Conservation (phyloP, 2,329 filamentous ascomycete genomes). For the Fusarium proliferatum region DNA sequence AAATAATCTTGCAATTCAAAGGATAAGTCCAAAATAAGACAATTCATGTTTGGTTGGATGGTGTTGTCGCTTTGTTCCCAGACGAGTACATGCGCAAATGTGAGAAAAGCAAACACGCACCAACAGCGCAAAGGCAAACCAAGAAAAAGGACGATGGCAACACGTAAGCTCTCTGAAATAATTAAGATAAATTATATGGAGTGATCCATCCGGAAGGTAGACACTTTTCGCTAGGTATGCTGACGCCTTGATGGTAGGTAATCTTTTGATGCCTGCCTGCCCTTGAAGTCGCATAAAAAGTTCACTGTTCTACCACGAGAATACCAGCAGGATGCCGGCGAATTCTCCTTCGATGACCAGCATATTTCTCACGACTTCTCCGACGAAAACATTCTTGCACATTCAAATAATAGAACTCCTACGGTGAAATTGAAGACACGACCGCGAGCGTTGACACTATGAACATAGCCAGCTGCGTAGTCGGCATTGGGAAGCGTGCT, state of each 20-base stretch:
- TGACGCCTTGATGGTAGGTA: background rate
- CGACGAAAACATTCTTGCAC: no score
- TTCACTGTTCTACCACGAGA: background rate
- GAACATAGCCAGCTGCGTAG: no score
- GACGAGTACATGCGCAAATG: background rate
- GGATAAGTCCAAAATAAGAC: background rate
- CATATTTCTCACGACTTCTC: background rate
- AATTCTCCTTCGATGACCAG: rapidly evolving
- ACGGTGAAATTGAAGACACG: rapidly evolving
- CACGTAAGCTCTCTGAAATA: background rate
- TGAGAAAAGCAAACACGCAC: background rate
- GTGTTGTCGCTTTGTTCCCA: background rate
- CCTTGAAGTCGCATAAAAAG: background rate
- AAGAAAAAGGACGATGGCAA: background rate
- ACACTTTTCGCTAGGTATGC: background rate
- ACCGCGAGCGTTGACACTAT: background rate
- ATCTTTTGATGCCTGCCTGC: background rate
- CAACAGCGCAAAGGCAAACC: background rate
- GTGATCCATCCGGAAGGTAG: rapidly evolving
- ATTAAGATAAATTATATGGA: background rate
- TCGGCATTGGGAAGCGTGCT: background rate
- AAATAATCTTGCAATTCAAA: background rate
- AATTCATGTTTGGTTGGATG: background rate
- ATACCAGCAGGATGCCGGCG: background rate
- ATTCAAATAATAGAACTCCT: rapidly evolving